phyloP scores from a whole-genome alignment of 306 rosid species.

The Vicia faba region DNA sequence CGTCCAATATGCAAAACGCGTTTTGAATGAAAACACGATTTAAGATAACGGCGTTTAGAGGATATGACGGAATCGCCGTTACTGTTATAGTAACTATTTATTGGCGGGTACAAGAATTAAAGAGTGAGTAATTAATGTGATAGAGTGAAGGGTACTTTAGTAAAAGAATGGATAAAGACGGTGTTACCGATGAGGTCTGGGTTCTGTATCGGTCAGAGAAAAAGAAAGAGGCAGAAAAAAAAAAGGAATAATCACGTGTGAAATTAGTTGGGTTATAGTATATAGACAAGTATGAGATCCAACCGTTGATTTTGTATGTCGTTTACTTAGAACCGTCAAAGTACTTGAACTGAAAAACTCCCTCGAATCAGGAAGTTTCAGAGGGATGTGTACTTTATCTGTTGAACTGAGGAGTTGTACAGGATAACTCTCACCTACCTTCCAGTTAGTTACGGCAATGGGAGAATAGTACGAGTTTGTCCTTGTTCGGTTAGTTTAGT shows the following conservation, averaged over 20 bases:
- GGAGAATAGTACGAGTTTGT: slow-evolving; percentile 23
- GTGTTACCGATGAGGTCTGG: slow-evolving; percentile 50
- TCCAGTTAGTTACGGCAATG: slow-evolving; percentile 51
- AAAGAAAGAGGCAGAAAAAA: slow-evolving; percentile 48
- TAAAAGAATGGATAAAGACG: slow-evolving; percentile 14
- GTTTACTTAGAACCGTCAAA: slow-evolving; percentile 39
- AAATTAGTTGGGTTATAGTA: background rate
- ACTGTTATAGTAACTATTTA: slow-evolving; percentile 23
- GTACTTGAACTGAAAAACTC: background rate
- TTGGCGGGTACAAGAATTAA: slow-evolving; percentile 42
- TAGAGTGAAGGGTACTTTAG: slow-evolving; percentile 33
- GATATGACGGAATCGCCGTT: slow-evolving; percentile 47
- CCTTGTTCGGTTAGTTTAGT: slow-evolving; percentile 25
- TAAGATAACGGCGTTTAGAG: slow-evolving; percentile 25
- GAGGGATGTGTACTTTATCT: slow-evolving; percentile 44
- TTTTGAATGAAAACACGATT: slow-evolving; percentile 41
- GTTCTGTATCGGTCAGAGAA: slow-evolving; percentile 52
- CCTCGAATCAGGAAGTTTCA: slow-evolving; percentile 36
- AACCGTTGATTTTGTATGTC: slow-evolving; percentile 40
- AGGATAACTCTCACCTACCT: slow-evolving; percentile 56
- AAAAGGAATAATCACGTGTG: slow-evolving; percentile 52
- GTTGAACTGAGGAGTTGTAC: slow-evolving; percentile 50
- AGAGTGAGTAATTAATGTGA: slow-evolving; percentile 22
- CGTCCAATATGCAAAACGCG: slow-evolving; percentile 91
- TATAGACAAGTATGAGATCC: slow-evolving; percentile 15